Base-by-base conservation (phyloP, 768 basidiomycete genomes). In the Candolleomyces efflorescens region DNA sequence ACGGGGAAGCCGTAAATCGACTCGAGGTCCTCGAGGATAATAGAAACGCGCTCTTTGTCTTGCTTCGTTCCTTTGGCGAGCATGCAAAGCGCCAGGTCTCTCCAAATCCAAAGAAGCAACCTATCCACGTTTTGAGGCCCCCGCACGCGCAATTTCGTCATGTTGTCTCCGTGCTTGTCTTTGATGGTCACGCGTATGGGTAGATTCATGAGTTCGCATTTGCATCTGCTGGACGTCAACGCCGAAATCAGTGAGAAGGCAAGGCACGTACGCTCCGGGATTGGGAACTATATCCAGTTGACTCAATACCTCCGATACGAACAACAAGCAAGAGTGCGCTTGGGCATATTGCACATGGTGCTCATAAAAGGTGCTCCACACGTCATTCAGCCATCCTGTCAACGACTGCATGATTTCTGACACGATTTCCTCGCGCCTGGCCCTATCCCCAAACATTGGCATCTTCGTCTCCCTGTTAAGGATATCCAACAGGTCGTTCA, bases 291-390 rank as follows among this genome's bases (percentile, higher is more conserved):
- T 74, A 1, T 63, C 72, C 48, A 86, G 72, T 51, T 78, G 75
- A 4, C 72, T 67, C 41, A 86, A 59, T 0, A 77, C 76, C 13
- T 81, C 78, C 45, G 75, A 75, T 9, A 75, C 71, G 57, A 80
- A 84, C 23, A 85, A 61, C 2, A 89, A 76, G 61, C 84, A 85
- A 1, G 67, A 62, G 62, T 89, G 87, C 0, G 82, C 86, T 22
- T 73, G 63, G 1, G 60, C 56, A 60, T 80, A 88, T 61, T 82
- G 68, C 32, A 78, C 75, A 17, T 77, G 71, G 61, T 84, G 78
- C 60, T 89, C 86, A 61, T 81, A 87, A 9, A 81, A 81, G 32
- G 78, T 73, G 54, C 66, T 74, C 87, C 87, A 89, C 37, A 89
- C 81, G 60, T 84, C 79, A 64, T 75, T 81, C 49, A 89, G 64